Base-by-base conservation (phyloP, 2,329 filamentous ascomycete species). In the Scedosporium dehoogii region DNA sequence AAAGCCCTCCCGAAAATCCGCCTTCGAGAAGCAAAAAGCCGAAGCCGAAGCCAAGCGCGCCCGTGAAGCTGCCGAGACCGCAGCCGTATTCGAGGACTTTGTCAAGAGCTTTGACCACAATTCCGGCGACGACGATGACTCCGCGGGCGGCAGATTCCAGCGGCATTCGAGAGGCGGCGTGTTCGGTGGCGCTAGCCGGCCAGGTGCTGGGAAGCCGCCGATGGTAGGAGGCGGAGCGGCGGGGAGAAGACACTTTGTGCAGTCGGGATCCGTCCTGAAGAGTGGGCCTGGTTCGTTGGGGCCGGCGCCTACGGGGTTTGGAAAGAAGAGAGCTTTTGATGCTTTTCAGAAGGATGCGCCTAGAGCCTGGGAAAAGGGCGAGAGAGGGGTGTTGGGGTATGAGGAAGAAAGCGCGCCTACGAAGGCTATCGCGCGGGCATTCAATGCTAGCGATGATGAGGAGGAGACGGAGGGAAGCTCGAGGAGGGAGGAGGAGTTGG, bases 31-130 rank as follows among this genome's bases (percentile, higher is more conserved):
- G 68, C 90, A 96, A 73, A 91, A 90, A 73, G 90, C 90, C 64
- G 91, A 96, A 72, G 90, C 90, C 63, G 91, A 96, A 78, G 91
- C 91, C 25, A 96, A 96, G 76, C 87, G 90, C 64, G 82, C 85
- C 68, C 84, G 91, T 67, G 92, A 96, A 74, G 89, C 88, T 69
- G 91, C 88, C 67, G 92, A 96, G 75, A 96, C 90, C 6, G 90
- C 89, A 23, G 91, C 91, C 25, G 91, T 92, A 0, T 90, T 92
- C 73, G 86, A 91, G 68, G 91, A 93, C 67, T 96, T 96, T 67
- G 85, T 94, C 63, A 93, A 93, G 74, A 91, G 83, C 62, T 90
- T 90, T 68, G 86, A 86, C 55, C 79, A 82, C 64, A 84, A 87
- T 44, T 82, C 83, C 27, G 78, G 81, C 48, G 78, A 81, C 53